Conservation (phyloP, 2,329 filamentous ascomycete species). For the Pezicula neosporulosa region DNA sequence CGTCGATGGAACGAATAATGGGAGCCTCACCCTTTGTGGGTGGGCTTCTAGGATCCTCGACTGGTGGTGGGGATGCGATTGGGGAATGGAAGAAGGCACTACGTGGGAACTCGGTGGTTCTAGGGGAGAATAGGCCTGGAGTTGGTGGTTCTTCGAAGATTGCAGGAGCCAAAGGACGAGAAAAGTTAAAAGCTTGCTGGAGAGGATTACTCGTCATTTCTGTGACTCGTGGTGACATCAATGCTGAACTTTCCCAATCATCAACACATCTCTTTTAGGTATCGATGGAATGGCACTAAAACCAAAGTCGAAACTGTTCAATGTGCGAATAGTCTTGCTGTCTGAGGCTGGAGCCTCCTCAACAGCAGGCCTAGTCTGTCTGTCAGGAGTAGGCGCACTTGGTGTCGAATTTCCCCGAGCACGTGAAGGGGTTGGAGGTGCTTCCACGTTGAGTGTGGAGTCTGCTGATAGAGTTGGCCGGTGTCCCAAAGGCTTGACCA, state of each 20-base stretch:
- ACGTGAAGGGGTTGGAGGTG: slow-evolving; percentile 42
- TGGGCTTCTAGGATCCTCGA: slow-evolving; percentile 68
- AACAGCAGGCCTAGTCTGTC: neutral
- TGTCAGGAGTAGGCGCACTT: slow-evolving; percentile 20
- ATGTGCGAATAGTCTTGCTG: slow-evolving; percentile 8
- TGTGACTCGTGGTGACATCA: slow-evolving; percentile 28
- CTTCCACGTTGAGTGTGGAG: slow-evolving; percentile 31
- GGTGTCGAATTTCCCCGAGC: slow-evolving; percentile 52
- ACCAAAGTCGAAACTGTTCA: slow-evolving; percentile 23
- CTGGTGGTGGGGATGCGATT: slow-evolving; percentile 20
- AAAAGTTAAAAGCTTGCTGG: slow-evolving; percentile 13
- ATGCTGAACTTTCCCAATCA: slow-evolving; percentile 17
- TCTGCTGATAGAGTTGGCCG: slow-evolving; percentile 57
- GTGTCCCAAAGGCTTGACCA: slow-evolving; percentile 50
- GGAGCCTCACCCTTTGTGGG: slow-evolving; percentile 71
- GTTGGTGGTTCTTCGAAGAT: slow-evolving; percentile 16
- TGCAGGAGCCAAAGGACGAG: slow-evolving; percentile 11
- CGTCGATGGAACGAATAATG: slow-evolving; percentile 75
- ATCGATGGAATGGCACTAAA: slow-evolving; percentile 13
- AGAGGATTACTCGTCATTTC: slow-evolving; percentile 28
- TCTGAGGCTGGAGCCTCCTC: slow-evolving; percentile 1
- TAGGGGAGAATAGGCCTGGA: slow-evolving; percentile 55
- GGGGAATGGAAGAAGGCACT: slow-evolving; percentile 52
- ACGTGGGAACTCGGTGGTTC: slow-evolving; percentile 71
- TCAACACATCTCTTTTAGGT: slow-evolving; percentile 6